Evolutionary conservation across 805 yeast species (phyloP), one percentile per base, ranked within the genome.

Genomic region (Kluyveromyces lactis): DNA sequence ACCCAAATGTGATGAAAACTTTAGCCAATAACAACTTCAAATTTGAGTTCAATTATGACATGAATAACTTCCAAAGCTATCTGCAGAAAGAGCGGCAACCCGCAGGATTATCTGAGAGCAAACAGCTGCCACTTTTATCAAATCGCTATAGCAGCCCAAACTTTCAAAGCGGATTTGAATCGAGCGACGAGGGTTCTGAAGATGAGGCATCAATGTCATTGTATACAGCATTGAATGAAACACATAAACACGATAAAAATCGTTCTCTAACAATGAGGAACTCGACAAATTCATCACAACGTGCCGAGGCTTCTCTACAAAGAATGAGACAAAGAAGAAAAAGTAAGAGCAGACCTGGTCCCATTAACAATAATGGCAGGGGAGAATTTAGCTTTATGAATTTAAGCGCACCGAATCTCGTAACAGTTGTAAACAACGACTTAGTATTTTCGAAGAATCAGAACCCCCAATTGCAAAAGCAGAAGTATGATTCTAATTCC

Each of bases 191-290:
- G 11, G 47, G 48, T 7, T 47, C 58, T 4, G 86, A 79, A 50
- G 84, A 79, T 54, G 85, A 79, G 48, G 74, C 76, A 10, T 80
- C 78, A 0, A 77, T 79, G 84, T 77, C 84, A 0, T 55, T 78
- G 17, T 79, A 78, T 50, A 72, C 81, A 0, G 72, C 80, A 0
- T 54, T 78, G n/a, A 63, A 67, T 41, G 60, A 51, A 26, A 60
- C 57, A 10, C 55, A 56, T 13, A 40, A 53, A 1, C 58, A 53
- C 32, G 66, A 63, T 15, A 59, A 58, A 32, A 54, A 60, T 24
- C 62, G 59, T 15, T 51, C 61, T 8, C 48, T 68, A 36, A 52
- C 63, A 2, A 47, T 66, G 27, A 59, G 72, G 44, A 59, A 54
- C 31, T 61, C 65, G 8, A 61, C 66, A 0, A 60, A 78, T 39